Conservation (phyloP, 768 basidiomycete species). For the Leccinellum albellum region DNA sequence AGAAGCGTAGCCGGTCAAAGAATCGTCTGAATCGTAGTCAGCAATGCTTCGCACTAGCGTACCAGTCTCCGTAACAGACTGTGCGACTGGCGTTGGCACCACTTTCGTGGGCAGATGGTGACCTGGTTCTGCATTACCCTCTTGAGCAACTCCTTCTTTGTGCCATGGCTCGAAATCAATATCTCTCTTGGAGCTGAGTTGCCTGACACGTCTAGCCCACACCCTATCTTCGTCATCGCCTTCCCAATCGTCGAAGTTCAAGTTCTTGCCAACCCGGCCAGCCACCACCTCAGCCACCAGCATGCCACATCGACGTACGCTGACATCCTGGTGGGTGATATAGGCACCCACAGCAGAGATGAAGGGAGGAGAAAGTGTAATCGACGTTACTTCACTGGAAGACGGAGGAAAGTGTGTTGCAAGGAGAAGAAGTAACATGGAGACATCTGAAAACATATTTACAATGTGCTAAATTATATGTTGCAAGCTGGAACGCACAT, state of each 20-base stretch:
- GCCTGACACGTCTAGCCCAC: slow-evolving; percentile 63
- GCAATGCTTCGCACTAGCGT: slow-evolving; percentile 12
- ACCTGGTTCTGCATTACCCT: slow-evolving; percentile 5
- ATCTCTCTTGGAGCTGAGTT: slow-evolving; percentile 49
- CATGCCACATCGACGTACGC: slow-evolving; percentile 88
- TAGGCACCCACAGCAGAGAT: slow-evolving; percentile 69
- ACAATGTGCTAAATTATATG: not conserved
- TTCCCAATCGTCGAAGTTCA: slow-evolving; percentile 84
- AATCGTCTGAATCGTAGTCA: slow-evolving; percentile 77
- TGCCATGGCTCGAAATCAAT: slow-evolving; percentile 40
- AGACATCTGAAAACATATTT: slow-evolving; percentile 53
- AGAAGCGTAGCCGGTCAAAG: slow-evolving; percentile 74
- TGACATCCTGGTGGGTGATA: slow-evolving; percentile 70
- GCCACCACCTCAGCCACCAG: slow-evolving; percentile 82
- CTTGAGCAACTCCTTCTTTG: slow-evolving; percentile 3
- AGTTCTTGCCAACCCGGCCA: slow-evolving; percentile 52
- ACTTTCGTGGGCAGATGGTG: slow-evolving; percentile 17
- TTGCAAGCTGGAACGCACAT: slow-evolving; percentile 47
- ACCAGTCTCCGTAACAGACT: not conserved
- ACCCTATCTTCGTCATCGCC: slow-evolving; percentile 61
- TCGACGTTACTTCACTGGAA: slow-evolving; percentile 41
- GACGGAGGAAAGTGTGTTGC: slow-evolving; percentile 56
- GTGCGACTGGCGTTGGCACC: not conserved
- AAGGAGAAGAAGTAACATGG: slow-evolving; percentile 63
- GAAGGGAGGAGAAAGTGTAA: slow-evolving; percentile 57